A percentile compares a stretch with the other conserved stretches of the same genome.
These are phyloP conservation scores for Heteromeles arbutifolia DNA, from an alignment of 306 rosid species.

Conservation along the genomic window DNA sequence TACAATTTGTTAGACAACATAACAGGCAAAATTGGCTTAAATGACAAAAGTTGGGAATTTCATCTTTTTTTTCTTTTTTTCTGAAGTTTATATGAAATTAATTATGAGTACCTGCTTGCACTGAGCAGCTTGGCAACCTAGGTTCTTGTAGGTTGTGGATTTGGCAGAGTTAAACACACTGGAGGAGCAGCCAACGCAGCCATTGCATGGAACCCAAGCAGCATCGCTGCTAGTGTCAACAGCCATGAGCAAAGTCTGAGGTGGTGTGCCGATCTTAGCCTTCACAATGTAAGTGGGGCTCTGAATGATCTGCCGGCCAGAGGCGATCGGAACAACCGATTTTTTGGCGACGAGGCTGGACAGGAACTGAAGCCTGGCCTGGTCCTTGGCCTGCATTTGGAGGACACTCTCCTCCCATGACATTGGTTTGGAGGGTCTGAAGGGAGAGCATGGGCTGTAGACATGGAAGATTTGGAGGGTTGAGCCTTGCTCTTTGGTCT, in stretches of 20 bases:
- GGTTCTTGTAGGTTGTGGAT: slow-evolving; percentile 43
- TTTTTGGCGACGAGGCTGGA: slow-evolving; percentile 41
- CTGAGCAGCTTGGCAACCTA: slow-evolving; percentile 49
- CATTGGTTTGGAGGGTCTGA: slow-evolving; percentile 43
- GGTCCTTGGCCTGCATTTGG: slow-evolving; percentile 52
- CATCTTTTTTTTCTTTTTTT: not conserved
- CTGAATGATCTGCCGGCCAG: slow-evolving; percentile 70
- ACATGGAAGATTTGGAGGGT: slow-evolving; percentile 65
- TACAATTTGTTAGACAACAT: not conserved
- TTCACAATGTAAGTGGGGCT: slow-evolving; percentile 73
- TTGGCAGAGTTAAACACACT: slow-evolving; percentile 34
- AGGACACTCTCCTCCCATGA: slow-evolving; percentile 81
- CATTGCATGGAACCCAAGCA: slow-evolving; percentile 83
- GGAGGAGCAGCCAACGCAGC: slow-evolving; percentile 67
- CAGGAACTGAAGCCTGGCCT: slow-evolving; percentile 46
- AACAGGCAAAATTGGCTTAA: not conserved
- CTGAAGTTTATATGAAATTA: not conserved
- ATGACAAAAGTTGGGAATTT: not conserved
- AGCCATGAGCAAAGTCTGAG: slow-evolving; percentile 75
- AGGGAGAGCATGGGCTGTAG: slow-evolving; percentile 66
- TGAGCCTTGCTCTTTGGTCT: slow-evolving; percentile 38
- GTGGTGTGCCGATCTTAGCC: slow-evolving; percentile 68
- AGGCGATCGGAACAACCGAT: slow-evolving; percentile 73
- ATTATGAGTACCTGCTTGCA: slow-evolving; percentile 63
- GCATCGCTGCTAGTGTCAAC: slow-evolving; percentile 82